A percentile compares a stretch with the other conserved stretches of the same genome.
phyloP scores from a whole-genome alignment of 371 early-diverging fungal species.

The Aphelidium insulamus region DNA sequence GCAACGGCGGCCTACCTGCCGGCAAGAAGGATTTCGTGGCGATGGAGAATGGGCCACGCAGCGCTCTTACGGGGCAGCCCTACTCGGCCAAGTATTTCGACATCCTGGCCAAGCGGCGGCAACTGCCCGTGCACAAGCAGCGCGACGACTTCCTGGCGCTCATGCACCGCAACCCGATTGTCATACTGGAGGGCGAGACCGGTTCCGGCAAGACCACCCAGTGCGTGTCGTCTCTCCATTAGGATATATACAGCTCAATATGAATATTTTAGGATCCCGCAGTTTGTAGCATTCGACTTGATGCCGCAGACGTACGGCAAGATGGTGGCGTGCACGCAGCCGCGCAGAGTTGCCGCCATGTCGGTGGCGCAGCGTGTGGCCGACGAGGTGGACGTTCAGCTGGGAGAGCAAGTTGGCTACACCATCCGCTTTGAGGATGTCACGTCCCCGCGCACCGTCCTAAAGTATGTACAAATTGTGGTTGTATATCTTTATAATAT shows the following conservation, averaged over 20 bases:
- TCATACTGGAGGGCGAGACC: slow-evolving; percentile 75
- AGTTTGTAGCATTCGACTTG: slow-evolving; percentile 75
- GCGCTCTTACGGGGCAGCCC: slow-evolving; percentile 56
- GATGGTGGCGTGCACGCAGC: slow-evolving; percentile 93
- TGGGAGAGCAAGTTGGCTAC: slow-evolving; percentile 88
- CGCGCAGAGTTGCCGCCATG: slow-evolving; percentile 95
- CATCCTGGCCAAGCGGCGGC: slow-evolving; percentile 53
- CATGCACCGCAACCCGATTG: slow-evolving; percentile 59
- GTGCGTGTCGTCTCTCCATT: slow-evolving; percentile 17
- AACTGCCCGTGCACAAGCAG: slow-evolving; percentile 74
- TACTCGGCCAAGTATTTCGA: slow-evolving; percentile 56
- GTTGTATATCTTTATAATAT: neutral
- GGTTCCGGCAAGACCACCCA: slow-evolving; percentile 86
- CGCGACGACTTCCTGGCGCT: slow-evolving; percentile 60
- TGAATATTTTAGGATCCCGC: slow-evolving; percentile 53
- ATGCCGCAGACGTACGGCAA: slow-evolving; percentile 69
- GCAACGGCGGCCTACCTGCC: no score
- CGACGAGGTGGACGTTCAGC: slow-evolving; percentile 69
- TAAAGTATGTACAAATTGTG: slow-evolving; percentile 31
- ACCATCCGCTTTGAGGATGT: slow-evolving; percentile 91
- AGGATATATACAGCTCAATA: neutral
- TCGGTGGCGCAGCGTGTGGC: slow-evolving; percentile 91
- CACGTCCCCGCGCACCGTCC: slow-evolving; percentile 49
- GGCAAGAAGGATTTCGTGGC: no score
- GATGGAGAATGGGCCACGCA: slow-evolving; percentile 45